Percentiles rank a stretch among this genome's conserved stretches.
phyloP scores from a whole-genome alignment of 2,329 filamentous ascomycete species.

The Chlorencoelia australis region DNA sequence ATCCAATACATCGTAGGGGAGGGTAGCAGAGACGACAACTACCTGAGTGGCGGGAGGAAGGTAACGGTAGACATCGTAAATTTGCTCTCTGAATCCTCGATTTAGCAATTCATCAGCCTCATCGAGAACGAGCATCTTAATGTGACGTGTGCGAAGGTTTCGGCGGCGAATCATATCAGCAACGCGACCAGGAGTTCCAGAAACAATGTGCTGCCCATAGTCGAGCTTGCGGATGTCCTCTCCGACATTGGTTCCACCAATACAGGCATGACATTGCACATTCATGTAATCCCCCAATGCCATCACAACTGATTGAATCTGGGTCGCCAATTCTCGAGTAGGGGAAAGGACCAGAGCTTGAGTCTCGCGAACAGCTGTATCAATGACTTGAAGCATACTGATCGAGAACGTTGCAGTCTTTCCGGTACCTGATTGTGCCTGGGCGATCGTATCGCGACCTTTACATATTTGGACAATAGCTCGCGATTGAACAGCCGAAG shows the following conservation, averaged over 20 bases:
- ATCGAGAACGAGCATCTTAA: constrained; percentile 71
- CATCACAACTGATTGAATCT: constrained; percentile 98
- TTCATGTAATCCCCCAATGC: constrained; percentile 99
- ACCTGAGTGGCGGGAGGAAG: constrained; percentile 94
- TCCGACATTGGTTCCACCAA: constrained; percentile 94
- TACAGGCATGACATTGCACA: constrained; percentile 96
- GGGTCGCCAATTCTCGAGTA: constrained; percentile 90
- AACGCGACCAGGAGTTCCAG: constrained; percentile 92
- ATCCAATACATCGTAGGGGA: constrained; percentile 95
- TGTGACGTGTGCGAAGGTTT: constrained; percentile 61
- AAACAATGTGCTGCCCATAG: constrained; percentile 95
- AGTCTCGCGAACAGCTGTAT: constrained; percentile 83
- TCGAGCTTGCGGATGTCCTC: constrained; percentile 97
- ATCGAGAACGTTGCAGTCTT: constrained; percentile 97
- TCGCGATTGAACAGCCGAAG: constrained; percentile 93
- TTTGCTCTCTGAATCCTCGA: constrained; percentile 94
- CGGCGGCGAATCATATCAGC: constrained; percentile 73
- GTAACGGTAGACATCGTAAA: constrained; percentile 97
- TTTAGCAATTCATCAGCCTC: constrained; percentile 76
- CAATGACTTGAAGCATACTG: constrained; percentile 91
- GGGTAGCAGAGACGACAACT: constrained; percentile 92
- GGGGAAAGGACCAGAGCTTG: constrained; percentile 94
- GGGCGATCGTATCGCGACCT: constrained; percentile 95
- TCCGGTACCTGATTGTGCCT: constrained; percentile 93
- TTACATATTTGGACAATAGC: constrained; percentile 99